These are phyloP conservation scores for Jaminaea rosea DNA, from an alignment of 1,284 basidiomycete genomes.

Conservation along the genomic window DNA sequence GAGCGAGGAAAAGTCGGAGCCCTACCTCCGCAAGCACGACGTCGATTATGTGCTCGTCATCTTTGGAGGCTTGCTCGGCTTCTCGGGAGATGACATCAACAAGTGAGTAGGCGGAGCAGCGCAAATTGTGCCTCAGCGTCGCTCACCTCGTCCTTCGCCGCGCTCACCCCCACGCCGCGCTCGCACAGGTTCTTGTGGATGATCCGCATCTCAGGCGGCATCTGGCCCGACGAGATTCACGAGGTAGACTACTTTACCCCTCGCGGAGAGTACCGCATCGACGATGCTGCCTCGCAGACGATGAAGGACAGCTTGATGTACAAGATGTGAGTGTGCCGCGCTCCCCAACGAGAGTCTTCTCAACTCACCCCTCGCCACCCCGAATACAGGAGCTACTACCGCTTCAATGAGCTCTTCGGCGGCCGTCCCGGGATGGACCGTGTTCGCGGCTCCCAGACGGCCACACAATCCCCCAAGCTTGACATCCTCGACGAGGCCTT, in stretches of 20 bases:
- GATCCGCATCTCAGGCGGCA: conserved; percentile 90
- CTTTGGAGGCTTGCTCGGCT: conserved; percentile 91
- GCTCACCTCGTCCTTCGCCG: too few relatives aligned
- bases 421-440: conserved; percentile 48
- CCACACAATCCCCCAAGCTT: conserved; percentile 25
- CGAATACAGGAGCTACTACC: conserved; percentile 44
- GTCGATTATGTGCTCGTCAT: conserved; percentile 97
- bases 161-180: too few relatives aligned
- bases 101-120: too few relatives aligned
- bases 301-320: conserved; percentile 92
- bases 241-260: conserved; percentile 89
- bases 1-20: conserved; percentile 87
- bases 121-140: too few relatives aligned
- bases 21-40: conserved; percentile 91
- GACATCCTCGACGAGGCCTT: conserved; percentile 45
- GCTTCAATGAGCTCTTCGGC: conserved; percentile 45
- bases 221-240: conserved; percentile 97
- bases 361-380: too few relatives aligned
- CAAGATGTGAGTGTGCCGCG: too few relatives aligned
- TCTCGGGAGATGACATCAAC: conserved; percentile 98
- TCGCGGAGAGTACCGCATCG: conserved; percentile 87
- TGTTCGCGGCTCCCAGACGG: conserved; percentile 25
- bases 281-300: conserved; percentile 72
- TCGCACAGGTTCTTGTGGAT: conserved; percentile 73
- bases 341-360: too few relatives aligned